Conservation (phyloP, 1,139 yeast genomes). For the Saccharomyces hybrid region DNA sequence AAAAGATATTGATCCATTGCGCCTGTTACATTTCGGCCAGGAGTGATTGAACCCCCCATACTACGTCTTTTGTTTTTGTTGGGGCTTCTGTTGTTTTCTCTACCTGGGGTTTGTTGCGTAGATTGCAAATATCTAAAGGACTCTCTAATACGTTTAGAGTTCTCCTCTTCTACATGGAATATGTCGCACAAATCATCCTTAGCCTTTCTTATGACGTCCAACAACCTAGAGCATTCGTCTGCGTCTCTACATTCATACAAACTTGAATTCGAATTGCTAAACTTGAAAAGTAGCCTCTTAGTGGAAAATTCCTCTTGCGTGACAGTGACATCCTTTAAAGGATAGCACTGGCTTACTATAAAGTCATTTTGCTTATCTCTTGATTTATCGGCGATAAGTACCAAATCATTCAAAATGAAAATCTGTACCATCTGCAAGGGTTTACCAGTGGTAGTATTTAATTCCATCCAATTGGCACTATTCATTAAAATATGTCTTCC, state of each 20-base stretch:
- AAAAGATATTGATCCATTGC: slow-evolving; percentile 22
- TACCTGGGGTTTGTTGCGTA: slow-evolving; percentile 25
- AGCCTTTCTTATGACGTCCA: slow-evolving; percentile 56
- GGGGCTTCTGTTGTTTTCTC: slow-evolving; percentile 25
- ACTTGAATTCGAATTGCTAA: slow-evolving; percentile 15
- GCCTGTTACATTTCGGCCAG: slow-evolving; percentile 2
- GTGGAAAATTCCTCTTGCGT: slow-evolving; percentile 20
- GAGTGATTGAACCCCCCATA: slow-evolving; percentile 9
- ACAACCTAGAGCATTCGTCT: slow-evolving; percentile 51
- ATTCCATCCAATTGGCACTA: slow-evolving; percentile 79
- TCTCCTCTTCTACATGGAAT: slow-evolving; percentile 36
- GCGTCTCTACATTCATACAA: slow-evolving; percentile 49
- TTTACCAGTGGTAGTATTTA: slow-evolving; percentile 82
- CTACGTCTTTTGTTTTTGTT: slow-evolving; percentile 23
- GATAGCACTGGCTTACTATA: slow-evolving; percentile 76
- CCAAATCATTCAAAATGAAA: slow-evolving; percentile 67
- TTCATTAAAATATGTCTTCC: slow-evolving; percentile 79
- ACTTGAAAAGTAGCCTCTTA: slow-evolving; percentile 26
- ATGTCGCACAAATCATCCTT: slow-evolving; percentile 48
- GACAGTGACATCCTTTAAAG: slow-evolving; percentile 55
- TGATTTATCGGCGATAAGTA: slow-evolving; percentile 65
- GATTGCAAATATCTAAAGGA: slow-evolving; percentile 39
- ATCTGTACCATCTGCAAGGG: slow-evolving; percentile 70
- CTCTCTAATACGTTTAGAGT: slow-evolving; percentile 40
- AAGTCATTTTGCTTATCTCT: slow-evolving; percentile 37